phyloP scores from a whole-genome alignment of 371 early-diverging fungal species.

The Paraphysoderma sedebokerense region DNA sequence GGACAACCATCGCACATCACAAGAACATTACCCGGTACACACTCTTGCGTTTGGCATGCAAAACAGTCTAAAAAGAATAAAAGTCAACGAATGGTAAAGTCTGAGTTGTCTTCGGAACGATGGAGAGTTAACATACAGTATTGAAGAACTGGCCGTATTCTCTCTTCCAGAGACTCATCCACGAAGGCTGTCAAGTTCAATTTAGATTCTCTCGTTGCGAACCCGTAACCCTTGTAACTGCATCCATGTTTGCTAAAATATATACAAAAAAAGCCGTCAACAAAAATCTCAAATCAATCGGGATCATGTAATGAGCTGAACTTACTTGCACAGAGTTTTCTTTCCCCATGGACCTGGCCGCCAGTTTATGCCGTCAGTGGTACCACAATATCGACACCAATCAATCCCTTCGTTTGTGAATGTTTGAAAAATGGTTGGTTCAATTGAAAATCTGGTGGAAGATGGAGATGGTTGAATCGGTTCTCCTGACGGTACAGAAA shows the following conservation, averaged over 20 bases:
- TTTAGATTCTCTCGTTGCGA: slow-evolving; percentile 70
- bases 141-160: slow-evolving; percentile 74
- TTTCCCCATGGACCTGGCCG: slow-evolving; percentile 90
- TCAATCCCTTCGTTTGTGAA: slow-evolving; percentile 45
- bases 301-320: too few species aligned
- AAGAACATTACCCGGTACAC: slow-evolving; percentile 40
- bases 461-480: too few species aligned
- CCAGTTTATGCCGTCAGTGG: slow-evolving; percentile 83
- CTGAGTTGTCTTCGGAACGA: not conserved
- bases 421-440: slow-evolving; percentile 45
- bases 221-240: slow-evolving; percentile 85
- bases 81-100: not conserved
- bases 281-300: too few species aligned
- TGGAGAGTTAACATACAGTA: slow-evolving; percentile 24
- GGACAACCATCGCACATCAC: slow-evolving; percentile 76
- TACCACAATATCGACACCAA: slow-evolving; percentile 90
- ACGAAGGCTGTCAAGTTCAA: slow-evolving; percentile 59
- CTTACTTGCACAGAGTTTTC: slow-evolving; percentile 84
- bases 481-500: too few species aligned
- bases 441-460: too few species aligned
- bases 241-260: slow-evolving; percentile 65
- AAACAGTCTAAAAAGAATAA: slow-evolving; percentile 30
- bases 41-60: slow-evolving; percentile 54
- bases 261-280: slow-evolving; percentile 2
- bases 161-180: slow-evolving; percentile 51